Evolutionary conservation across 345 rosid genomes (phyloP).

Genomic region (Acer negundo): DNA sequence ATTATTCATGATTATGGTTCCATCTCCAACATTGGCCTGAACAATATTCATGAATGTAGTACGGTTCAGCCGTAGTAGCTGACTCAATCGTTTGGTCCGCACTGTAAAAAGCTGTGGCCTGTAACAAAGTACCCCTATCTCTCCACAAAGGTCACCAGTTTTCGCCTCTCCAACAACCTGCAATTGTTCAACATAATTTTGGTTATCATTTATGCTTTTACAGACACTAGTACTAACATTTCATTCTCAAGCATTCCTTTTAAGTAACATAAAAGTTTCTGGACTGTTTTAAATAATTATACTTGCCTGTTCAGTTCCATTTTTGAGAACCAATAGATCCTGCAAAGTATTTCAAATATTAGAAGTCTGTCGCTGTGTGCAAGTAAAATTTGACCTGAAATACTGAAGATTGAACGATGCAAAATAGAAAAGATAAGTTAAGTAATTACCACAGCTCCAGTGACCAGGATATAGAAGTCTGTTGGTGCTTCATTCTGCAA

Average conservation of each 20-base stretch:
- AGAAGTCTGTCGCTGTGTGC: not conserved
- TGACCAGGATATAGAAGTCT: constrained; percentile 73
- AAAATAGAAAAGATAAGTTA: not conserved
- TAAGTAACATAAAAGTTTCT: not conserved
- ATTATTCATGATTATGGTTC: constrained; percentile 87
- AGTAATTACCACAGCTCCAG: constrained; percentile 65
- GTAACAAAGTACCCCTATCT: constrained; percentile 85
- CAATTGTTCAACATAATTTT: constrained; percentile 16
- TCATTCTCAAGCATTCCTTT: not conserved
- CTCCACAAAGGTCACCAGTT: constrained; percentile 83
- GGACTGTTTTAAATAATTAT: not conserved
- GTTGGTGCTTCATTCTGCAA: constrained; percentile 87
- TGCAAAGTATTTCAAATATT: constrained; percentile 26
- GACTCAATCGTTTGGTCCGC: constrained; percentile 84
- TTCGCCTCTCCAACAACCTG: constrained; percentile 72
- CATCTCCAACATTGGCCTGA: constrained; percentile 94
- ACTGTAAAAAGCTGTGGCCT: constrained; percentile 90
- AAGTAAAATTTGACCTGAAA: not conserved
- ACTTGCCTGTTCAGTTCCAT: constrained; percentile 58
- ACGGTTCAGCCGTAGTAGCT: constrained; percentile 84
- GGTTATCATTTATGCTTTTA: not conserved
- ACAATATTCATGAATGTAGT: constrained; percentile 78
- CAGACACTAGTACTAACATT: not conserved
- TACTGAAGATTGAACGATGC: not conserved
- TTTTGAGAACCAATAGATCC: constrained; percentile 55